These are phyloP conservation scores for Paracorniculantispora psalliotae DNA, from an alignment of 2,329 filamentous ascomycete species.

Conservation along the genomic window DNA sequence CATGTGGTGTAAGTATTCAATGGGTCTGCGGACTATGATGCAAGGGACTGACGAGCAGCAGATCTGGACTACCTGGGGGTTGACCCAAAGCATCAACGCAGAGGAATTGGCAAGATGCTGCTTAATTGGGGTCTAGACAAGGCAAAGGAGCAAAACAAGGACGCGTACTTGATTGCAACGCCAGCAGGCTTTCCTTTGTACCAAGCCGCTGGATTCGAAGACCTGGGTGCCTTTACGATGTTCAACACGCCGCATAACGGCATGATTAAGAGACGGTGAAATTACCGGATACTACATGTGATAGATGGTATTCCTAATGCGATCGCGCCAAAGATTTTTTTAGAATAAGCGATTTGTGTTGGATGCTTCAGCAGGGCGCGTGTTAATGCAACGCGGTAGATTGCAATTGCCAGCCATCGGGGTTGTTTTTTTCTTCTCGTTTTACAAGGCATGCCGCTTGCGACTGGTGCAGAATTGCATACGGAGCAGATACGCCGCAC, in stretches of 20 bases:
- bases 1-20: conserved; percentile 16
- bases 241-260: conserved; percentile 6
- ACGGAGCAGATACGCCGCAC: neutral
- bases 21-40: neutral
- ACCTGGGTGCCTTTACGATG: neutral
- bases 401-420: neutral
- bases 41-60: neutral
- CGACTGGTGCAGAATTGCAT: neutral
- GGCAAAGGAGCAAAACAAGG: conserved; percentile 12
- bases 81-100: conserved; percentile 17
- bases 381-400: neutral
- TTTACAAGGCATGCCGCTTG: neutral
- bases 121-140: conserved; percentile 17
- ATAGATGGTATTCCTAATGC: neutral
- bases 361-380: neutral
- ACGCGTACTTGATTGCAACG: conserved; percentile 11
- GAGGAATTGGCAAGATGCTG: conserved; percentile 17
- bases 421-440: too few species aligned
- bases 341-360: too few species aligned
- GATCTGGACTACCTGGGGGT: conserved; percentile 19
- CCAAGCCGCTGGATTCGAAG: conserved; percentile 4
- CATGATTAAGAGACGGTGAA: conserved; percentile 8
- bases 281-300: too few species aligned
- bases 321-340: too few species aligned
- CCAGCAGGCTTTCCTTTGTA: conserved; percentile 10